These are phyloP conservation scores for Stylonectria norvegica DNA, from an alignment of 2,329 filamentous ascomycete species.

Conservation along the genomic window DNA sequence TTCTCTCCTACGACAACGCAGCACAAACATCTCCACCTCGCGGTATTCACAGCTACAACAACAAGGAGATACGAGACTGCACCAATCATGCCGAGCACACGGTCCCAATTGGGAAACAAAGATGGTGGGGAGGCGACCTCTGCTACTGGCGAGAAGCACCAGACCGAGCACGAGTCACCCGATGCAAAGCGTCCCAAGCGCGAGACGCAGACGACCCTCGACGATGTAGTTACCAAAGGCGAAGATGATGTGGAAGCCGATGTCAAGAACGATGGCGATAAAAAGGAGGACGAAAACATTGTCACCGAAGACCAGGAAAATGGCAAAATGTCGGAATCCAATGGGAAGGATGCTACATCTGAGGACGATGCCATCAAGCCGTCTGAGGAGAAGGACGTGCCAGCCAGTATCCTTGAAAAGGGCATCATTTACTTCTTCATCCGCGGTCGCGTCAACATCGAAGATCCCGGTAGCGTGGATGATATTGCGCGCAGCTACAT, in stretches of 20 bases:
- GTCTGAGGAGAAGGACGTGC: constrained; percentile 28
- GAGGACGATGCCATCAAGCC: background rate
- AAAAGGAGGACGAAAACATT: background rate
- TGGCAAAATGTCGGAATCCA: constrained; percentile 1
- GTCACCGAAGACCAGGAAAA: background rate
- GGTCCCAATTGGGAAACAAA: constrained; percentile 7
- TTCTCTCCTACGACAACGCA: too few species aligned
- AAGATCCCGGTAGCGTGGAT: constrained; percentile 63
- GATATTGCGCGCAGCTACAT: constrained; percentile 78
- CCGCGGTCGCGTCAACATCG: constrained; percentile 69
- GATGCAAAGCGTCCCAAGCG: constrained; percentile 28
- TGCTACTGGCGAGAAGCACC: constrained; percentile 28
- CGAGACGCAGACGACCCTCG: constrained; percentile 20
- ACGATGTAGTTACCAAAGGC: constrained; percentile 14
- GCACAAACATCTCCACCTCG: too few species aligned
- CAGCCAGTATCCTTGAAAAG: constrained; percentile 70
- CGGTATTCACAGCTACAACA: too few species aligned
- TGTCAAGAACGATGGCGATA: background rate
- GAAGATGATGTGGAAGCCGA: constrained; percentile 1
- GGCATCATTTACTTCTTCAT: constrained; percentile 91
- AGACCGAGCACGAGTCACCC: constrained; percentile 25
- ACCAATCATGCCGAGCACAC: constrained; percentile 13
- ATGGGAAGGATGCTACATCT: constrained; percentile 2
- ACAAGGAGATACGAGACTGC: too few species aligned
- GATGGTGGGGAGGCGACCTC: constrained; percentile 10